Percentiles rank a stretch among this genome's conserved stretches.
Conservation (phyloP, 2,329 filamentous ascomycete genomes). For the Dothideomycetes sp. region DNA sequence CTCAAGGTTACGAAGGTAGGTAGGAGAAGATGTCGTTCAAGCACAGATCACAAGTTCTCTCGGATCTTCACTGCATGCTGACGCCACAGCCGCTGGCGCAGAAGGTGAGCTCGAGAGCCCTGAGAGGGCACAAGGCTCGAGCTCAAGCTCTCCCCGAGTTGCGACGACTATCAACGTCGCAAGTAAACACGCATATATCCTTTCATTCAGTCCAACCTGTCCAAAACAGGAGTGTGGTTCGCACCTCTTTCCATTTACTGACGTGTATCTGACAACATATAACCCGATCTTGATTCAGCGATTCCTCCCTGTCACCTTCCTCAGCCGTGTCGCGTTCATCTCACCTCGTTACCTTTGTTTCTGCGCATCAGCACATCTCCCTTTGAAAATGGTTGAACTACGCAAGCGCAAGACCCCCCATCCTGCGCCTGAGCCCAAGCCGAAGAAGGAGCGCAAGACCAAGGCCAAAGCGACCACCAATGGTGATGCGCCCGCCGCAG, state of each 20-base stretch:
- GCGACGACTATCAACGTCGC: background rate
- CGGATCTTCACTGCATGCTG: background rate
- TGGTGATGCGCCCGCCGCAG: constrained; percentile 11
- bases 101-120: background rate
- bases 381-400: constrained; percentile 41
- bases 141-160: background rate
- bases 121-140: background rate
- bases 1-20: too few relatives aligned
- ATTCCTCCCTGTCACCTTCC: constrained; percentile 2
- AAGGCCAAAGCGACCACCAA: constrained; percentile 17
- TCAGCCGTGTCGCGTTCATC: background rate
- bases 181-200: background rate
- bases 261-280: too few relatives aligned
- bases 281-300: too few relatives aligned
- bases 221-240: too few relatives aligned
- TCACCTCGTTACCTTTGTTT: background rate
- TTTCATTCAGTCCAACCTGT: background rate
- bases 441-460: constrained; percentile 35
- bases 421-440: constrained; percentile 34
- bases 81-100: background rate
- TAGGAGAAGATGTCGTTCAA: background rate
- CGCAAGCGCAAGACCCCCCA: constrained; percentile 51
- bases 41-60: background rate
- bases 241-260: too few relatives aligned
- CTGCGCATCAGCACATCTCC: background rate